Percentiles rank a stretch among this genome's conserved stretches.
These are phyloP conservation scores for Pichia sp. DNA, from an alignment of 1,139 yeast species.

Conservation along the genomic window DNA sequence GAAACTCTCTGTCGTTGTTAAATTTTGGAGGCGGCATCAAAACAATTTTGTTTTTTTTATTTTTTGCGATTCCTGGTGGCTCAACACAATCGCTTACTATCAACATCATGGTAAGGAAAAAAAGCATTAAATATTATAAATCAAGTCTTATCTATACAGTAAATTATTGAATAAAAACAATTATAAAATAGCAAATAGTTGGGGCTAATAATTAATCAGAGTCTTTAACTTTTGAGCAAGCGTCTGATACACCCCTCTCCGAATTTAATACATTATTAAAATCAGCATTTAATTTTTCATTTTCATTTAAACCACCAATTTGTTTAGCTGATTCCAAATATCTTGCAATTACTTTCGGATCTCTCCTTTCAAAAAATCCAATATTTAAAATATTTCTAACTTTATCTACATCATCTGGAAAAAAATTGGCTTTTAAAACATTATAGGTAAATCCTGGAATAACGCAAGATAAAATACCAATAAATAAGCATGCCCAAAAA, in stretches of 20 bases:
- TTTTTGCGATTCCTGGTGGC: not conserved
- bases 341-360: not conserved
- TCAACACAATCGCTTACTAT: not conserved
- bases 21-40: not conserved
- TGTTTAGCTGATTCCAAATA: slow-evolving; percentile 4
- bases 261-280: not conserved
- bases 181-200: not conserved
- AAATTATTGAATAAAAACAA: not conserved
- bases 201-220: not conserved
- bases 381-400: slow-evolving; percentile 43
- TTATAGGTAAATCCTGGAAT: slow-evolving; percentile 50
- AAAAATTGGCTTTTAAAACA: slow-evolving; percentile 39
- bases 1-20: too few relatives aligned
- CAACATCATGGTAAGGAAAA: not conserved
- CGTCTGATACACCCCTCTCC: not conserved
- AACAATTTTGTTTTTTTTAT: not conserved
- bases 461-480: slow-evolving; percentile 42
- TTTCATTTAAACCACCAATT: slow-evolving; percentile 6
- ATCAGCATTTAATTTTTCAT: not conserved
- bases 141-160: not conserved
- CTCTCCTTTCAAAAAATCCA: slow-evolving; percentile 36
- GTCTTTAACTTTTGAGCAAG: not conserved
- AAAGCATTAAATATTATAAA: not conserved
- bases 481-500: slow-evolving; percentile 45
- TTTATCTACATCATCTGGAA: slow-evolving; percentile 50